Conservation (phyloP, 1,139 yeast species). For the Protomyces gravidus region DNA sequence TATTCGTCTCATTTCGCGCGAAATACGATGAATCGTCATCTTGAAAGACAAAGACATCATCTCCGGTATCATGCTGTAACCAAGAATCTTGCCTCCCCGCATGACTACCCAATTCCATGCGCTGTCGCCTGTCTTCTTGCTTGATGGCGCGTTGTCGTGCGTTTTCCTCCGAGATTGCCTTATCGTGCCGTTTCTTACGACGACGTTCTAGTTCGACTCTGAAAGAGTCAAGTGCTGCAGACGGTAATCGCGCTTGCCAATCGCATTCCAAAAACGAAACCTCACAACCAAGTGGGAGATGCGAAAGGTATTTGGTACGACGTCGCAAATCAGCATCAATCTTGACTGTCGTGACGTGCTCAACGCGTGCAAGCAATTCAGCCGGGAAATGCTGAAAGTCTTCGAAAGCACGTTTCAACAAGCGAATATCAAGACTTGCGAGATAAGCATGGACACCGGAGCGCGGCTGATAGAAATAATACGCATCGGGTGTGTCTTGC, state of each 20-base stretch:
- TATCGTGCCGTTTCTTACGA: conserved; percentile 51
- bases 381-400: conserved; percentile 65
- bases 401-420: conserved; percentile 61
- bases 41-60: neutral
- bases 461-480: conserved; percentile 67
- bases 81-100: neutral
- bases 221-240: conserved; percentile 55
- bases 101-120: conserved; percentile 1
- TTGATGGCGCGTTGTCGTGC: conserved; percentile 26
- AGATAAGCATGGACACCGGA: conserved; percentile 63
- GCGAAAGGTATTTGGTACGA: conserved; percentile 69
- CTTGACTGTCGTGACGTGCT: conserved; percentile 62
- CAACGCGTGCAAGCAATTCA: conserved; percentile 57
- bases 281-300: conserved; percentile 79
- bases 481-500: conserved; percentile 39
- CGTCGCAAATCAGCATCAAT: conserved; percentile 54
- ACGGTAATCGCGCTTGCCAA: conserved; percentile 58
- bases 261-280: conserved; percentile 80
- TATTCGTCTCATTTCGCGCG: conserved; percentile 18
- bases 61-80: neutral
- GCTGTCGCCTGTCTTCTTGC: conserved; percentile 16
- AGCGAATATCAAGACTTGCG: conserved; percentile 73
- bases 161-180: conserved; percentile 43
- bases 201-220: conserved; percentile 60
- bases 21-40: conserved; percentile 24